These are phyloP conservation scores for Hysterangium stoloniferum DNA, from an alignment of 768 basidiomycete species.

Conservation along the genomic window DNA sequence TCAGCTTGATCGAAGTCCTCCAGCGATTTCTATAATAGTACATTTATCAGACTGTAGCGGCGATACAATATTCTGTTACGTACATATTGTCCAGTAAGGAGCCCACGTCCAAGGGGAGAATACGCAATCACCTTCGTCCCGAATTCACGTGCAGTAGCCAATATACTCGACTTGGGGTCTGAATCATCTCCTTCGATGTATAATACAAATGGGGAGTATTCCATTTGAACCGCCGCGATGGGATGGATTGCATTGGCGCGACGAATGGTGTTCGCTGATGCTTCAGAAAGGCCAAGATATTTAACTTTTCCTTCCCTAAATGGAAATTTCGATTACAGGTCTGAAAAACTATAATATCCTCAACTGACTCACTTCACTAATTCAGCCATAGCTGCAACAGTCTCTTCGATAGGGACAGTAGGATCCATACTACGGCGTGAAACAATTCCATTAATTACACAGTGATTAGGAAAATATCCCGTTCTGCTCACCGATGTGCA, in stretches of 20 bases:
- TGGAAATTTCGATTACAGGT: not conserved
- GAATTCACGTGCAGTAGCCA: slow-evolving; percentile 39
- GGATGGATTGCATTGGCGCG: slow-evolving; percentile 45
- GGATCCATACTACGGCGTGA: slow-evolving; percentile 16
- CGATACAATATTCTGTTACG: slow-evolving; percentile 18
- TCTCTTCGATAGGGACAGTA: slow-evolving; percentile 19
- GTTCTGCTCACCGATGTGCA: slow-evolving; percentile 26
- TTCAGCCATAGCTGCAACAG: slow-evolving; percentile 23
- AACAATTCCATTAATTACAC: slow-evolving; percentile 17
- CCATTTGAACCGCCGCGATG: slow-evolving; percentile 41
- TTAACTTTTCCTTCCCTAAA: slow-evolving; percentile 36
- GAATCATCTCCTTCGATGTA: too few species aligned
- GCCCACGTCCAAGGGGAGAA: slow-evolving; percentile 43
- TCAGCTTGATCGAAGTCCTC: slow-evolving; percentile 36
- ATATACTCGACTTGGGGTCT: slow-evolving; percentile 32
- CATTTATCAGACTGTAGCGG: too few species aligned
- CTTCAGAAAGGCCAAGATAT: slow-evolving; percentile 47
- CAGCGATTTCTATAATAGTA: slow-evolving; percentile 25
- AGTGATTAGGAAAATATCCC: not conserved
- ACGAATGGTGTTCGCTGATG: slow-evolving; percentile 37
- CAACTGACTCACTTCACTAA: not conserved
- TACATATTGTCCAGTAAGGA: slow-evolving; percentile 40
- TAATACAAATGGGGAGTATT: slow-evolving; percentile 43
- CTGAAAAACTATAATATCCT: not conserved
- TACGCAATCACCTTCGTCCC: slow-evolving; percentile 44